These are phyloP conservation scores for Aspergillus neoniger DNA, from an alignment of 2,329 filamentous ascomycete genomes.

Conservation along the genomic window DNA sequence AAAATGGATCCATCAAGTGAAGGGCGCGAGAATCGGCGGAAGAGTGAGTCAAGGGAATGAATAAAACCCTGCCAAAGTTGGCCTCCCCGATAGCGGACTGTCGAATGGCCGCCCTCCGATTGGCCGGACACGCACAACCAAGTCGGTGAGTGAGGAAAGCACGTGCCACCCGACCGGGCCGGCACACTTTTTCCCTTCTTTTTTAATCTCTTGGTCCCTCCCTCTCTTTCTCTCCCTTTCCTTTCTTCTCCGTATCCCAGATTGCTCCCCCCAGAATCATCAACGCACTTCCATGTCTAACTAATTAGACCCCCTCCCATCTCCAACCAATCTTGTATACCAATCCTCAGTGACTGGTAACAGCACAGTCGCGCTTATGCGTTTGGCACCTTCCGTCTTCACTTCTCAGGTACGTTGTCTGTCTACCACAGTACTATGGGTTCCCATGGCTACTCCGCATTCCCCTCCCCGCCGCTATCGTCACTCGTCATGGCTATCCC, in stretches of 20 bases:
- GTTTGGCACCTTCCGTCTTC: conserved; percentile 80
- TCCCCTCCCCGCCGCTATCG: conserved; percentile 16
- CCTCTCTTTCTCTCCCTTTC: conserved; percentile 16
- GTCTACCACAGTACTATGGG: too few species aligned
- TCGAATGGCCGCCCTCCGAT: conserved; percentile 23
- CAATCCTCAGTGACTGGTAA: conserved; percentile 37
- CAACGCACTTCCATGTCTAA: conserved; percentile 22
- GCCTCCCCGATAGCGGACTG: conserved; percentile 22
- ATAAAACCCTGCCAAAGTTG: conserved; percentile 8
- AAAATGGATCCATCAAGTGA: neutral
- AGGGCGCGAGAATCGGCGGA: neutral
- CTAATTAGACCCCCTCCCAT: conserved; percentile 22
- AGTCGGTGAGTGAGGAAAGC: conserved; percentile 28
- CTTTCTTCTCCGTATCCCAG: conserved; percentile 13
- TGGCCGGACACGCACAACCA: conserved; percentile 21
- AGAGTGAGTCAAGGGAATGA: conserved; percentile 2
- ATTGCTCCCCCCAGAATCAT: conserved; percentile 15
- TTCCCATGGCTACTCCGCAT: neutral
- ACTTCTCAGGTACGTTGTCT: conserved; percentile 73
- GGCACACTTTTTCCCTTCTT: conserved; percentile 16
- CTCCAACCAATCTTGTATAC: conserved; percentile 10
- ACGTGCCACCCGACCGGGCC: conserved; percentile 32
- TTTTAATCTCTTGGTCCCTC: conserved; percentile 14
- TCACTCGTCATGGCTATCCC: neutral
- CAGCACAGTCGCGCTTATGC: conserved; percentile 70